phyloP scores from a whole-genome alignment of 768 basidiomycete species.

The Boletus subcaerulescens region DNA sequence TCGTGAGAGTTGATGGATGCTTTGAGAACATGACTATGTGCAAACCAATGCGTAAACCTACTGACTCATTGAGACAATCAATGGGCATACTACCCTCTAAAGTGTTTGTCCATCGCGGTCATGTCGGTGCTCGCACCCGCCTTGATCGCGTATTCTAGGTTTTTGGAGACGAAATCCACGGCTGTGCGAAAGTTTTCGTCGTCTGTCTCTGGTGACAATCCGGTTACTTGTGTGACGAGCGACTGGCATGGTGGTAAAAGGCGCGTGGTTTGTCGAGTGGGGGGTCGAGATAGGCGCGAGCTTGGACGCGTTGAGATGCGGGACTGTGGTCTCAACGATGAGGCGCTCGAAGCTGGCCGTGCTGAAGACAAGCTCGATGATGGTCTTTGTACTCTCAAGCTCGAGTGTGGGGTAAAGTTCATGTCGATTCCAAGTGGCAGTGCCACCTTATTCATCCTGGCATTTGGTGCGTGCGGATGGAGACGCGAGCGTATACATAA shows the following conservation, averaged over 20 bases:
- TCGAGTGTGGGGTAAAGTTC: conserved; percentile 29
- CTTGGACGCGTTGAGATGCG: conserved; percentile 36
- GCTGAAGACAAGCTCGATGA: conserved; percentile 46
- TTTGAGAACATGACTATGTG: conserved; percentile 56
- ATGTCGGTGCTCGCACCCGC: conserved; percentile 58
- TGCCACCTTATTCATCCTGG: too few relatives aligned
- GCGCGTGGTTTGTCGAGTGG: conserved; percentile 48
- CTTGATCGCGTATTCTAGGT: conserved; percentile 56
- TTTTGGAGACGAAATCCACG: conserved; percentile 57
- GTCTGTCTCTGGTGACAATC: conserved; percentile 42
- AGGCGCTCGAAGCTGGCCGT: conserved; percentile 43
- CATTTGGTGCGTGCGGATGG: too few relatives aligned
- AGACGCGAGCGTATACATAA: too few relatives aligned
- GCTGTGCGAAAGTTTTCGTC: conserved; percentile 45
- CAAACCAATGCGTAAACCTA: conserved; percentile 10
- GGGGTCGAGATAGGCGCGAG: conserved; percentile 50
- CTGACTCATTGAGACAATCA: neutral
- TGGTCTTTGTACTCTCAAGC: conserved; percentile 23
- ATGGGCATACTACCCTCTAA: conserved; percentile 45
- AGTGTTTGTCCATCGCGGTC: conserved; percentile 47
- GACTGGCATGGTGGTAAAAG: conserved; percentile 53
- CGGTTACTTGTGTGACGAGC: conserved; percentile 54
- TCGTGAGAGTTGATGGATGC: conserved; percentile 68
- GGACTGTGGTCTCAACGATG: conserved; percentile 33
- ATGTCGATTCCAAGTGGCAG: conserved; percentile 1